Conservation (phyloP, 2,329 filamentous ascomycete species). For the Tolypocladium ophioglossoides region DNA sequence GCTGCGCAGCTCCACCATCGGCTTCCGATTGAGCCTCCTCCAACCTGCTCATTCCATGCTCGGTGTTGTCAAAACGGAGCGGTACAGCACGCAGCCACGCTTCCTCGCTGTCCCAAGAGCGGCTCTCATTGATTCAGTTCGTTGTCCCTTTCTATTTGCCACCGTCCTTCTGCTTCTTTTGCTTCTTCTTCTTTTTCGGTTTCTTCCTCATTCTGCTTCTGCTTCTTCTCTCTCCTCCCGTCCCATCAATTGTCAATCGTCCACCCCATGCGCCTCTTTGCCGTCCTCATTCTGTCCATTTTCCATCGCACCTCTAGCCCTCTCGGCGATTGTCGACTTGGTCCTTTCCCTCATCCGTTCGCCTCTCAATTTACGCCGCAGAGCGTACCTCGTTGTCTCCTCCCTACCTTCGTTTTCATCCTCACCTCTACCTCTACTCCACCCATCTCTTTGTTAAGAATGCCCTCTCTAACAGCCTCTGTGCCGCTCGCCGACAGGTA, state of each 20-base stretch:
- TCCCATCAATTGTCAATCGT: slow-evolving; percentile 4
- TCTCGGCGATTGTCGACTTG: neutral
- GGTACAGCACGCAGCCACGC: slow-evolving; percentile 9
- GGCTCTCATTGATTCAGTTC: slow-evolving; percentile 23
- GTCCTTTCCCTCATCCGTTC: slow-evolving; percentile 4
- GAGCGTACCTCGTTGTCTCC: neutral
- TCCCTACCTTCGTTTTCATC: neutral
- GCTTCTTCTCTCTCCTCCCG: neutral
- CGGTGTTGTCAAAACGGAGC: neutral
- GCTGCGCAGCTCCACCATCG: slow-evolving; percentile 1
- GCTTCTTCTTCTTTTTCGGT: slow-evolving; percentile 1
- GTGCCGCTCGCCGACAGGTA: slow-evolving; percentile 40
- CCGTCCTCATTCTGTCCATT: neutral
- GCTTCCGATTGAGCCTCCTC: slow-evolving; percentile 4
- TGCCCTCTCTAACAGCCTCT: slow-evolving; percentile 46
- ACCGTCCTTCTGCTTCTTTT: slow-evolving; percentile 8
- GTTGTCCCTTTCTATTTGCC: slow-evolving; percentile 12
- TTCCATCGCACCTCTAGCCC: slow-evolving; percentile 5
- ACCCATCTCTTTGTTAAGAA: slow-evolving; percentile 24
- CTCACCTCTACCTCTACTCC: slow-evolving; percentile 10
- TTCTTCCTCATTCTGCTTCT: slow-evolving; percentile 3
- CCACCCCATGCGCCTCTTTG: neutral
- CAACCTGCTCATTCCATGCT: slow-evolving; percentile 2
- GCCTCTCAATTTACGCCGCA: slow-evolving; percentile 3
- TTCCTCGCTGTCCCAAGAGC: slow-evolving; percentile 11